Conservation (phyloP, 805 yeast genomes). For the Wickerhamomyces xylosicus region DNA sequence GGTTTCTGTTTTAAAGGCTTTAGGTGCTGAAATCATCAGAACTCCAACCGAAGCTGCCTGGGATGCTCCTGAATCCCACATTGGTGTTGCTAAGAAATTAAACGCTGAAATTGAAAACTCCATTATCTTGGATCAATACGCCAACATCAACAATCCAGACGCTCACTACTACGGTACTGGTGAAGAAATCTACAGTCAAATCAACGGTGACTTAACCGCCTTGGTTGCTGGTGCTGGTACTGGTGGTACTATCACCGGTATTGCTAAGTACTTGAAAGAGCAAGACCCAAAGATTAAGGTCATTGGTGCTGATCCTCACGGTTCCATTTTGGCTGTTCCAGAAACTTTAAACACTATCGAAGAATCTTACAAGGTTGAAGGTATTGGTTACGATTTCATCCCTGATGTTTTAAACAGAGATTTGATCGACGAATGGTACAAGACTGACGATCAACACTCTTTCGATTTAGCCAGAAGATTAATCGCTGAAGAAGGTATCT, state of each 20-base stretch:
- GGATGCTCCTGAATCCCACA: conserved; percentile 87
- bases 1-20: conserved; percentile 77
- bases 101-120: conserved; percentile 81
- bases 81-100: conserved; percentile 75
- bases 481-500: conserved; percentile 75
- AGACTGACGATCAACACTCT: conserved; percentile 75
- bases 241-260: conserved; percentile 86
- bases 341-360: conserved; percentile 52
- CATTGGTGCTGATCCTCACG: conserved; percentile 80
- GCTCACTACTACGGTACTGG: conserved; percentile 86
- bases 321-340: conserved; percentile 77
- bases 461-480: conserved; percentile 74
- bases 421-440: conserved; percentile 69
- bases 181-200: conserved; percentile 74
- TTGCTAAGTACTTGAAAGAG: conserved; percentile 65
- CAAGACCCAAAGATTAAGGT: conserved; percentile 51
- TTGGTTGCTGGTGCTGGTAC: conserved; percentile 91
- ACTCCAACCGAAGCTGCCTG: conserved; percentile 91
- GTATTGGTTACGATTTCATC: conserved; percentile 83
- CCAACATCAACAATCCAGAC: conserved; percentile 66
- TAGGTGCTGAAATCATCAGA: conserved; percentile 85
- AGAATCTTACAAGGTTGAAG: conserved; percentile 66
- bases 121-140: conserved; percentile 76
- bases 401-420: conserved; percentile 70
- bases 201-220: conserved; percentile 59